A percentile compares a stretch with the other conserved stretches of the same genome.
These are phyloP conservation scores for Yamadazyma diospyri DNA, from an alignment of 1,139 yeast genomes.

Conservation along the genomic window DNA sequence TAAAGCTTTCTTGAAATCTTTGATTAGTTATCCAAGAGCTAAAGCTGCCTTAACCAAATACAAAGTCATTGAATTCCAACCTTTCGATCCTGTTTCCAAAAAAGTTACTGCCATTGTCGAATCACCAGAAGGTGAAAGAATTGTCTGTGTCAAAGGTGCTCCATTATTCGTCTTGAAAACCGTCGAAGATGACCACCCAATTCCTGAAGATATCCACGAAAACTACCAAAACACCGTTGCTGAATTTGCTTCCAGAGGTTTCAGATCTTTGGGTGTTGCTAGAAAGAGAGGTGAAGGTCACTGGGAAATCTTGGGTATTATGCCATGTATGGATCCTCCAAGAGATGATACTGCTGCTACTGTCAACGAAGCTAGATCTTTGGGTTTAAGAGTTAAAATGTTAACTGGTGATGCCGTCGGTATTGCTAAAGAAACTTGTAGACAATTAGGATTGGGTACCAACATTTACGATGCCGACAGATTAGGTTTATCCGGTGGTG, in stretches of 20 bases:
- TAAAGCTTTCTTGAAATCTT: constrained; percentile 93
- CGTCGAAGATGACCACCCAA: constrained; percentile 94
- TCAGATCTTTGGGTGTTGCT: constrained; percentile 98
- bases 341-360: constrained; percentile 98
- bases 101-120: constrained; percentile 93
- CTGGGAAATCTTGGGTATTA: constrained; percentile 97
- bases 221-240: constrained; percentile 96
- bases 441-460: constrained; percentile 96
- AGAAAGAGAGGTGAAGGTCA: constrained; percentile 99
- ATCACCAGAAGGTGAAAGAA: constrained; percentile 95
- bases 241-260: constrained; percentile 97
- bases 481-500: constrained; percentile 94
- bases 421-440: constrained; percentile 97
- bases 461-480: constrained; percentile 97
- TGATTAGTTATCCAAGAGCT: constrained; percentile 85
- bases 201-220: constrained; percentile 92
- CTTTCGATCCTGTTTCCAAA: constrained; percentile 97
- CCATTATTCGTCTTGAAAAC: constrained; percentile 93
- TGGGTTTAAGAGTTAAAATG: constrained; percentile 97
- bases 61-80: constrained; percentile 94
- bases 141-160: constrained; percentile 97
- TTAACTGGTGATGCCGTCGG: constrained; percentile 99
- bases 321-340: constrained; percentile 99
- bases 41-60: constrained; percentile 92
- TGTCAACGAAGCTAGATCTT: constrained; percentile 86